Evolutionary conservation across 2,329 filamentous ascomycete species (phyloP).

Genomic region (Fusarium zealandicum): DNA sequence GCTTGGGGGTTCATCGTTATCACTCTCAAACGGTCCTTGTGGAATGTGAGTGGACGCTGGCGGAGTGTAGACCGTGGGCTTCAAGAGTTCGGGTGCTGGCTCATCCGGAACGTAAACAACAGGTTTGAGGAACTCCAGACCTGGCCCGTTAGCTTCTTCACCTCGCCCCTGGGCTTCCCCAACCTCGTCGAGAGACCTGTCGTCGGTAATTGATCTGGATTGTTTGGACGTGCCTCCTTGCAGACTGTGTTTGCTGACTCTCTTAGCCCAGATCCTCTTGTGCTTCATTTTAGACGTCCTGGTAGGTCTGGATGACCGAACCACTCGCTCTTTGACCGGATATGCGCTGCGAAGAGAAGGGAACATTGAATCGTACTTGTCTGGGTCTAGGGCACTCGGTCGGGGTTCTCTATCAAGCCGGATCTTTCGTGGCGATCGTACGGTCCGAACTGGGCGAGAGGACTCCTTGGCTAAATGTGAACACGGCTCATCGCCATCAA

Average conservation of each 20-base stretch:
- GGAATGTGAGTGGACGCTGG: conserved; percentile 15
- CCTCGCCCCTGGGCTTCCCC: neutral
- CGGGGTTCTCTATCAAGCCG: neutral
- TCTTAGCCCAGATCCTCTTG: conserved; percentile 2
- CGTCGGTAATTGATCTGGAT: neutral
- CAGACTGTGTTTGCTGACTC: neutral
- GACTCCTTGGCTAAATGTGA: conserved; percentile 6
- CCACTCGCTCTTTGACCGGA: conserved; percentile 1
- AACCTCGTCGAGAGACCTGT: neutral
- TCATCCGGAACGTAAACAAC: conserved; percentile 24
- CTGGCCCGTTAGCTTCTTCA: neutral
- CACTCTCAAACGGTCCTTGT: neutral
- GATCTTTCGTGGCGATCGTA: neutral
- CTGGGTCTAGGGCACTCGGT: conserved; percentile 25
- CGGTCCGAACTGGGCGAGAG: neutral
- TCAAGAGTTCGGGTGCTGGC: conserved; percentile 13
- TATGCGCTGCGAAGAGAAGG: conserved; percentile 23
- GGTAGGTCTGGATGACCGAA: neutral
- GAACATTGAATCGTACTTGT: conserved; percentile 37
- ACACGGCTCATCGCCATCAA: conserved; percentile 1
- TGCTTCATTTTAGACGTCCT: neutral
- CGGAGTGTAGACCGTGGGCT: conserved; percentile 23
- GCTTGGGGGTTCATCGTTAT: neutral
- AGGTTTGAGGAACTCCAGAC: conserved; percentile 15
- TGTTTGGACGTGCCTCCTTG: neutral